Percentiles rank a stretch among this genome's conserved stretches.
Conservation (phyloP, 805 yeast species). For the Wickerhamiella sorbophila region DNA sequence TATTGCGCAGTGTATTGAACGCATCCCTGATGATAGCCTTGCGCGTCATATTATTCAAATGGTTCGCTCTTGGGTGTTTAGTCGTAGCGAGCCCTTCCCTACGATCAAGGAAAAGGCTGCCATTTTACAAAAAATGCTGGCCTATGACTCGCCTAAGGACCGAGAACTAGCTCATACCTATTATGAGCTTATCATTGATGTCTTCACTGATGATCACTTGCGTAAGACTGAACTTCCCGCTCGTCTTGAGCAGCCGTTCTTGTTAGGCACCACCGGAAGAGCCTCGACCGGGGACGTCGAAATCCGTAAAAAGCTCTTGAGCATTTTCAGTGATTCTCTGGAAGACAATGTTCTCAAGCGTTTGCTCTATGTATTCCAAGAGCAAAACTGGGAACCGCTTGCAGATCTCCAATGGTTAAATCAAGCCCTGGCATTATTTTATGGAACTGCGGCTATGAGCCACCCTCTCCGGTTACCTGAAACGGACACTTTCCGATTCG, state of each 20-base stretch:
- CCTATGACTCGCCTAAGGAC: conserved; percentile 80
- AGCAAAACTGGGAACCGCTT: conserved; percentile 92
- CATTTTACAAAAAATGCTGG: conserved; percentile 81
- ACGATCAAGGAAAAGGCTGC: conserved; percentile 95
- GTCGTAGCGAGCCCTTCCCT: conserved; percentile 72
- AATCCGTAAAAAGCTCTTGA: conserved; percentile 65
- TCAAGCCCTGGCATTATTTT: conserved; percentile 77
- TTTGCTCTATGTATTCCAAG: conserved; percentile 73
- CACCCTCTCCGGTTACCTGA: conserved; percentile 31
- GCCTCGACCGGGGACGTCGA: conserved; percentile 39
- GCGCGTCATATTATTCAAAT: conserved; percentile 60
- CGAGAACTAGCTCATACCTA: conserved; percentile 53
- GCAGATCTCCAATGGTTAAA: conserved; percentile 92
- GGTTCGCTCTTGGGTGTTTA: conserved; percentile 82
- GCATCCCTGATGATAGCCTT: conserved; percentile 65
- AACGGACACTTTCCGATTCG: conserved; percentile 18
- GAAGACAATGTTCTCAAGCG: conserved; percentile 69
- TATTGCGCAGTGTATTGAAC: conserved; percentile 78
- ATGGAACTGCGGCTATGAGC: conserved; percentile 54
- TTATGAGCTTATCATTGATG: conserved; percentile 73
- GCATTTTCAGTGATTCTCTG: conserved; percentile 59
- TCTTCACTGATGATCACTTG: conserved; percentile 66
- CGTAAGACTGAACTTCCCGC: conserved; percentile 81
- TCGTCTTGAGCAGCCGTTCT: conserved; percentile 89
- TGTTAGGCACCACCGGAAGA: conserved; percentile 72